Percentiles rank a stretch among this genome's conserved stretches.
These are phyloP conservation scores for Vicia sativa DNA, from an alignment of 306 rosid genomes.

Conservation along the genomic window DNA sequence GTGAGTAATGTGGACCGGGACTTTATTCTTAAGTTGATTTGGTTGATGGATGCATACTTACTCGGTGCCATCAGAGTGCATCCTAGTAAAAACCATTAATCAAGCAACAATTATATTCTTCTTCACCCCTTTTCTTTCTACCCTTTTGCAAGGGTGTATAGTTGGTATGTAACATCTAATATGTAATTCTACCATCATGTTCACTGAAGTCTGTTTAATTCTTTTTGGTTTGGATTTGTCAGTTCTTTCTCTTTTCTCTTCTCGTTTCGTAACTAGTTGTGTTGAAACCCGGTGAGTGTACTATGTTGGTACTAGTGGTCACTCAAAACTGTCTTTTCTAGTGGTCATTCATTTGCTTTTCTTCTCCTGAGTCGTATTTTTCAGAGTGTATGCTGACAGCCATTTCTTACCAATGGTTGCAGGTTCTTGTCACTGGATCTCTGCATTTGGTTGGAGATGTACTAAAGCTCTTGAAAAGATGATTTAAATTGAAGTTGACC, in stretches of 20 bases:
- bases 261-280: not conserved
- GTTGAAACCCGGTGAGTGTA: not conserved
- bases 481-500: conserved; percentile 33
- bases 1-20: conserved; percentile 26
- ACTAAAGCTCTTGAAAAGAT: conserved; percentile 45
- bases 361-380: conserved; percentile 1
- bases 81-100: conserved; percentile 11
- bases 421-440: conserved; percentile 87
- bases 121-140: not conserved
- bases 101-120: conserved; percentile 12
- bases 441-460: conserved; percentile 67
- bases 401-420: conserved; percentile 33
- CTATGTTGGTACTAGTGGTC: not conserved
- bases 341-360: not conserved
- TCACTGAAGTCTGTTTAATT: conserved; percentile 2
- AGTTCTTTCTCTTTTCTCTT: conserved; percentile 15
- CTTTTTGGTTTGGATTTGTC: conserved; percentile 1
- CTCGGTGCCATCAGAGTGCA: not conserved
- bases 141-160: not conserved
- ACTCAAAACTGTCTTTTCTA: not conserved
- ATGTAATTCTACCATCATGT: conserved; percentile 11
- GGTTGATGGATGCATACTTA: not conserved
- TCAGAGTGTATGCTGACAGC: conserved; percentile 1
- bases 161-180: not conserved
- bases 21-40: conserved; percentile 19